Conservation (phyloP, 1,284 basidiomycete genomes). For the Flammula alnicola region DNA sequence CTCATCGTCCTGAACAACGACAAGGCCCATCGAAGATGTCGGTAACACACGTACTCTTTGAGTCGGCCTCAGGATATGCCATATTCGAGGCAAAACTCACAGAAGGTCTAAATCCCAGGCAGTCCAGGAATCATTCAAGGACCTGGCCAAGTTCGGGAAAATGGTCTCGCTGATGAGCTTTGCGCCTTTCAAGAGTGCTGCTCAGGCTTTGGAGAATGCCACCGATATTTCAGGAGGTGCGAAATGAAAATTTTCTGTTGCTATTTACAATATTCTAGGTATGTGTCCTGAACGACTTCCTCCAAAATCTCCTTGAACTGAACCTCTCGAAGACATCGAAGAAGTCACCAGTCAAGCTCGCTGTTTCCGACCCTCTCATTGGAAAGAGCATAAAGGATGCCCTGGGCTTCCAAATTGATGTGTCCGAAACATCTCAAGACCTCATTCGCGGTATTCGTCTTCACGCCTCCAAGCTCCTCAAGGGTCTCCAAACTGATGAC, state of each 20-base stretch:
- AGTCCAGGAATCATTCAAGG: conserved; percentile 86
- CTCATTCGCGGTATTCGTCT: conserved; percentile 93
- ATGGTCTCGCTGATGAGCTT: conserved; percentile 95
- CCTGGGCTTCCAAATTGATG: conserved; percentile 83
- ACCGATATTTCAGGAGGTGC: conserved; percentile 97
- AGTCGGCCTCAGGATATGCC: conserved; percentile 95
- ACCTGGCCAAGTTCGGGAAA: conserved; percentile 91
- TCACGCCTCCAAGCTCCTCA: conserved; percentile 91
- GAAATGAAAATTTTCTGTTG: conserved; percentile 19
- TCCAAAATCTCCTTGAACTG: conserved; percentile 88
- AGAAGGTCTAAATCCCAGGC: conserved; percentile 86
- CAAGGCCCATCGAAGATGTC: conserved; percentile 43
- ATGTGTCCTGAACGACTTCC: conserved; percentile 87
- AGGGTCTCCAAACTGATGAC: conserved; percentile 89
- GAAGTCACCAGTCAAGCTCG: conserved; percentile 83
- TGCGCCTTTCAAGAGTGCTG: conserved; percentile 93
- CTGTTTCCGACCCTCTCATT: conserved; percentile 82
- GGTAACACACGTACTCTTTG: conserved; percentile 91
- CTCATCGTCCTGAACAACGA: conserved; percentile 34
- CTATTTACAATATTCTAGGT: conserved; percentile 48
- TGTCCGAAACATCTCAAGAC: conserved; percentile 85
- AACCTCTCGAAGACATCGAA: conserved; percentile 84
- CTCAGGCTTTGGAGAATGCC: conserved; percentile 94
- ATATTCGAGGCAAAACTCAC: conserved; percentile 90
- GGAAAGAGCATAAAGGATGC: conserved; percentile 84